Percentiles rank a stretch among this genome's conserved stretches.
Evolutionary conservation across 2,329 filamentous ascomycete genomes (phyloP).

Genomic region (Penicillium sp.): DNA sequence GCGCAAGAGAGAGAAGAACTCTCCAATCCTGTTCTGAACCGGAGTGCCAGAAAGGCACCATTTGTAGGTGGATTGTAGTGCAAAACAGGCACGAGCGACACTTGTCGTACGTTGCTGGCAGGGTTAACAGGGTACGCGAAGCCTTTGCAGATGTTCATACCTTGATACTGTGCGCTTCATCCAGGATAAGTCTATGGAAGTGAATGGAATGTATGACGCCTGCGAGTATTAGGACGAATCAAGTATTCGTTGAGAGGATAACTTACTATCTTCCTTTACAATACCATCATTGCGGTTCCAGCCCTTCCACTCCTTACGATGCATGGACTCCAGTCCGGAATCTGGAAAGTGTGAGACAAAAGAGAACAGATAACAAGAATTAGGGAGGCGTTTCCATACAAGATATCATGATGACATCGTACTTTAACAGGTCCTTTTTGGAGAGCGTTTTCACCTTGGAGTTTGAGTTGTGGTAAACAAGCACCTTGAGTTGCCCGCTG

Average conservation of each 20-base stretch:
- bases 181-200: constrained; percentile 90
- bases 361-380: not conserved
- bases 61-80: constrained; percentile 82
- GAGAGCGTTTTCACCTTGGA: constrained; percentile 78
- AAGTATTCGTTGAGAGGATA: not conserved
- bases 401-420: constrained; percentile 95
- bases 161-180: constrained; percentile 93
- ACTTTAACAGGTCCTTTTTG: constrained; percentile 75
- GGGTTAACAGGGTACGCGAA: constrained; percentile 15
- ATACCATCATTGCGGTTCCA: constrained; percentile 80
- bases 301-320: constrained; percentile 89
- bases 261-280: constrained; percentile 72
- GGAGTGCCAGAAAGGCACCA: constrained; percentile 97
- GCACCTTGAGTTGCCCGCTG: constrained; percentile 84
- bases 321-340: constrained; percentile 80
- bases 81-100: constrained; percentile 94
- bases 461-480: constrained; percentile 89
- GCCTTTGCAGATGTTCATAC: not conserved
- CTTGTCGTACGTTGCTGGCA: constrained; percentile 71
- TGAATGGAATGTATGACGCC: constrained; percentile 81
- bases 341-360: constrained; percentile 37
- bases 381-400: constrained; percentile 59
- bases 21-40: constrained; percentile 94
- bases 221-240: constrained; percentile 29
- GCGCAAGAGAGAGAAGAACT: constrained; percentile 92